phyloP scores from a whole-genome alignment of 805 yeast genomes.

The Suhomyces pyralidae region DNA sequence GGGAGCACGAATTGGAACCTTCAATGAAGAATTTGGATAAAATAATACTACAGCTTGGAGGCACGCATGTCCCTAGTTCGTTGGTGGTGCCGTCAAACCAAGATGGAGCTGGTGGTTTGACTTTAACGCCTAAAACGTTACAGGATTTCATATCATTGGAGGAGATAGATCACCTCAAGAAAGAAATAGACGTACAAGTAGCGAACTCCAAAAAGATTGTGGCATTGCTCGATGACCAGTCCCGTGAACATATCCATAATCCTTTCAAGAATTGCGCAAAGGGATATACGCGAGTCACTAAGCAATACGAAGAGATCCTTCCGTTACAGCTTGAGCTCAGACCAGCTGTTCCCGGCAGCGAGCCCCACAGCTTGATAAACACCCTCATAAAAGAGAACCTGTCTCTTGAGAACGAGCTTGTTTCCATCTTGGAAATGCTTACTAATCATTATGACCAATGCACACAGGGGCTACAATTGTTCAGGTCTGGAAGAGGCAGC shows the following conservation, averaged over 20 bases:
- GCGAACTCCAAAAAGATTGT: slow-evolving; percentile 22
- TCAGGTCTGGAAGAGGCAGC: slow-evolving; percentile 25
- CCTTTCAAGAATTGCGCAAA: slow-evolving; percentile 15
- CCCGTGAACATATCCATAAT: slow-evolving; percentile 4
- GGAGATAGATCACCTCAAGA: slow-evolving; percentile 24
- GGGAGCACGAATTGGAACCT: slow-evolving; percentile 15
- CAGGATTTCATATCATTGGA: slow-evolving; percentile 34
- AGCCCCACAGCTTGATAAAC: slow-evolving; percentile 16
- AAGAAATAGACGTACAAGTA: slow-evolving; percentile 26
- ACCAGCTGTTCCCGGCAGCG: slow-evolving; percentile 5
- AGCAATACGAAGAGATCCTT: slow-evolving; percentile 18
- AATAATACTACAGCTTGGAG: slow-evolving; percentile 21
- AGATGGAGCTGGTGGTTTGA: not conserved
- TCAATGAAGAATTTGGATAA: slow-evolving; percentile 22
- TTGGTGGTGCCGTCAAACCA: slow-evolving; percentile 9
- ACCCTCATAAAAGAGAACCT: slow-evolving; percentile 40
- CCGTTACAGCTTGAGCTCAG: slow-evolving; percentile 16
- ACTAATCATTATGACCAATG: slow-evolving; percentile 86
- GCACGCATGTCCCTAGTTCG: slow-evolving; percentile 28
- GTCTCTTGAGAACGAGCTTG: slow-evolving; percentile 65
- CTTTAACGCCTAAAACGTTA: slow-evolving; percentile 10
- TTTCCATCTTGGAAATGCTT: slow-evolving; percentile 62
- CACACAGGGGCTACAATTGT: slow-evolving; percentile 40
- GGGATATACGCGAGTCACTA: slow-evolving; percentile 11
- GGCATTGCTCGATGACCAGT: slow-evolving; percentile 10